These are phyloP conservation scores for Gonium pectorale DNA, from an alignment of 139 green algal genomes.

Conservation along the genomic window DNA sequence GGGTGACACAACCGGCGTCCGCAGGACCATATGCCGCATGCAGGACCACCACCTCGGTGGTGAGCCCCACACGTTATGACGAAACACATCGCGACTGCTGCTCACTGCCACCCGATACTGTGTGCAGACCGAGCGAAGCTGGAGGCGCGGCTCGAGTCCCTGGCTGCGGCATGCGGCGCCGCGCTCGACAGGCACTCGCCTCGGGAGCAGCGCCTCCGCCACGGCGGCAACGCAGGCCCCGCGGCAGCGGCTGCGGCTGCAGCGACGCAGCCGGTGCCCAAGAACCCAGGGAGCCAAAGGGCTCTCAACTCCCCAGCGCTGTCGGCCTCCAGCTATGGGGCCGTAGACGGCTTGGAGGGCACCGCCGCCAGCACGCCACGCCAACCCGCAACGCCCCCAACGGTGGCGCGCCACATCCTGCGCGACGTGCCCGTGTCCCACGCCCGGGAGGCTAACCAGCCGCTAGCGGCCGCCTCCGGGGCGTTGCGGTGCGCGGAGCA, in stretches of 20 bases:
- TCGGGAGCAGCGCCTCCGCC: neutral
- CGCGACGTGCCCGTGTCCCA: too few species aligned
- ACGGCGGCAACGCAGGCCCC: neutral
- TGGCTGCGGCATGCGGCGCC: neutral
- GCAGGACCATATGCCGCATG: neutral
- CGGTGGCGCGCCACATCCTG: too few species aligned
- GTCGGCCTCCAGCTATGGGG: neutral
- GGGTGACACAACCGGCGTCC: neutral
- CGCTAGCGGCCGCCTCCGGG: too few species aligned
- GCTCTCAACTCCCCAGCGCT: neutral
- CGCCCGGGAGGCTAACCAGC: too few species aligned
- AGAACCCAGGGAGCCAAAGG: too few species aligned
- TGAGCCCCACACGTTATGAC: neutral
- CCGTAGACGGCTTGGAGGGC: neutral
- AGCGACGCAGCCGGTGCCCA: neutral
- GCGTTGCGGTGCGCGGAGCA: too few species aligned
- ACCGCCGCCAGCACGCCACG: neutral
- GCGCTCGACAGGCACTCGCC: neutral
- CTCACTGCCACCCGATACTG: neutral
- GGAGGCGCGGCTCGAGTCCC: neutral
- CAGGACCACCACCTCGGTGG: neutral
- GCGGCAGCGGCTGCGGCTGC: neutral
- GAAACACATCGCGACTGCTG: too few species aligned
- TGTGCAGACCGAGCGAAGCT: neutral
- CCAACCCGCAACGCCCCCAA: too few species aligned